A percentile compares a stretch with the other conserved stretches of the same genome.
Conservation (phyloP, 352 stramenopile species). For the Blastocystis sp. region DNA sequence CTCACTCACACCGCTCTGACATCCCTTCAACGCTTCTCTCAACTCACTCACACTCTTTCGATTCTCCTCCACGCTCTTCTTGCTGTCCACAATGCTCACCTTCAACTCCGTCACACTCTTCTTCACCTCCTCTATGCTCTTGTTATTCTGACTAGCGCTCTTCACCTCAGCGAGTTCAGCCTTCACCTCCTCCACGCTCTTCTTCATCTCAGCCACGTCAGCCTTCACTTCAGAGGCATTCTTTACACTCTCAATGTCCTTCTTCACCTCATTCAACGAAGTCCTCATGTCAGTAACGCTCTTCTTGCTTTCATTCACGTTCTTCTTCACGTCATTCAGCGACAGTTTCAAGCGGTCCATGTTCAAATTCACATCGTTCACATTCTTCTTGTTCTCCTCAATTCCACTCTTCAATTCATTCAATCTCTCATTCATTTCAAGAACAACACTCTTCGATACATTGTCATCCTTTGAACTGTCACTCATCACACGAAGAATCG, state of each 20-base stretch:
- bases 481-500: neutral
- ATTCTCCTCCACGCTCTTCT: neutral
- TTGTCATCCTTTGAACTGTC: neutral
- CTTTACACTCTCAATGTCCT: conserved; percentile 9
- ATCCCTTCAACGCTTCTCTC: neutral
- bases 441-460: neutral
- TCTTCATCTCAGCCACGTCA: neutral
- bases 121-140: neutral
- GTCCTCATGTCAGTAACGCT: neutral
- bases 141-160: neutral
- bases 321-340: neutral
- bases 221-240: neutral
- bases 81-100: neutral
- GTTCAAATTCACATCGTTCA: neutral
- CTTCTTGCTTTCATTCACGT: neutral
- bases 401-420: neutral
- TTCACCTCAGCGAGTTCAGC: neutral
- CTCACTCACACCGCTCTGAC: neutral
- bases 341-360: neutral
- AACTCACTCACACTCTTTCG: neutral
- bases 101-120: conserved; percentile 14
- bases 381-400: conserved; percentile 5
- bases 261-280: neutral
- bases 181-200: neutral
- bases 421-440: neutral